Evolutionary conservation across 768 basidiomycete species (phyloP).

Genomic region (Gymnopilus dilepis): DNA sequence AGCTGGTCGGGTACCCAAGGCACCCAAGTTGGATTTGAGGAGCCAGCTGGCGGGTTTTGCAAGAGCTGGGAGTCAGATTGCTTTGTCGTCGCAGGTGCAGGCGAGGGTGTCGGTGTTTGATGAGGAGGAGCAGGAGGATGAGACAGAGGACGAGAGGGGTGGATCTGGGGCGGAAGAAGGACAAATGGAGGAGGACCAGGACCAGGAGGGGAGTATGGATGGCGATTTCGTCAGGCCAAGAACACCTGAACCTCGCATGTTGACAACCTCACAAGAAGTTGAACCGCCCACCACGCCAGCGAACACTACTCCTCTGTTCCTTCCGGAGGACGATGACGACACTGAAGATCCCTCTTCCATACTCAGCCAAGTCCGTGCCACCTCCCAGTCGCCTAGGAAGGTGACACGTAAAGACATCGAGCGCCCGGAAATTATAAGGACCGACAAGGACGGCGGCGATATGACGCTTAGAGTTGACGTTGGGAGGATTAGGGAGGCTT

Average conservation of each 20-base stretch:
- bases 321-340: slow-evolving; percentile 24
- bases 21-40: slow-evolving; percentile 43
- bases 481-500: slow-evolving; percentile 26
- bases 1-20: slow-evolving; percentile 16
- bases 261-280: neutral
- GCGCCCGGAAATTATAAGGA: slow-evolving; percentile 49
- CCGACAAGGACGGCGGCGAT: slow-evolving; percentile 29
- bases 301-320: neutral
- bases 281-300: neutral
- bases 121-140: slow-evolving; percentile 21
- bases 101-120: slow-evolving; percentile 25
- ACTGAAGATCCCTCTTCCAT: slow-evolving; percentile 24
- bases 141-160: slow-evolving; percentile 9
- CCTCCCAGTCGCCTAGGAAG: slow-evolving; percentile 18
- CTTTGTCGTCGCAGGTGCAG: slow-evolving; percentile 21
- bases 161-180: neutral
- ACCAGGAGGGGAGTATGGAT: neutral
- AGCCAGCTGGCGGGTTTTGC: slow-evolving; percentile 59
- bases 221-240: neutral
- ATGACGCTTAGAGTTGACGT: slow-evolving; percentile 35
- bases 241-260: neutral
- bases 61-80: slow-evolving; percentile 47
- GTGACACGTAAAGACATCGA: slow-evolving; percentile 18
- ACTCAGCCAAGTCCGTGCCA: slow-evolving; percentile 23
- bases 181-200: neutral